Evolutionary conservation across 305 asterid genomes (phyloP), one percentile per base, ranked within the genome.

Genomic region (Nicotiana rustica): DNA sequence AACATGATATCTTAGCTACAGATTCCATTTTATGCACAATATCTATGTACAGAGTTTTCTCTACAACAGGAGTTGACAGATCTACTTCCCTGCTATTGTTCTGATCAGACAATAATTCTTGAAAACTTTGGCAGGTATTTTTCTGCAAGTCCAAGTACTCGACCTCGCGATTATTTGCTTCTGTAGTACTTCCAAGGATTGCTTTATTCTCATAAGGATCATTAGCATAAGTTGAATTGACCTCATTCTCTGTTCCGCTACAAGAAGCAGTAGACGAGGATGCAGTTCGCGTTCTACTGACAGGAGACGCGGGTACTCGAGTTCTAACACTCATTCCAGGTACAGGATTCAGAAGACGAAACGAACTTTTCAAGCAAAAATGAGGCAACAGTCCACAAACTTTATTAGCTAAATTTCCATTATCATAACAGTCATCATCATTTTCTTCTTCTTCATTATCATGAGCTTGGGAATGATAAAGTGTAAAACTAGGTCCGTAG

Each of bases 401-500:
- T 21, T 85, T 86, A 64, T 85, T 57, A 7, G 85, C 77, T 77
- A 91, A 64, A 70, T 83, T 83, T 76, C 81, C 86, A 31, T 55
- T 84, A 31, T 84, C 88, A 82, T 82, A 84, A 89, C 81, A 67
- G 15, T 90, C 95, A 80, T 88, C 94, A 60, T 92, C 92, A 14
- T 92, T 86, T 69, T 90, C 92, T 83, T 84, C 91, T 52, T 80
- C 90, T 65, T 85, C 90, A 70, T 75, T 75, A 7, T 86, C 86
- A 25, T 82, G 84, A 78, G 57, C 80, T 67, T 90, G 87, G 10
- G 91, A 81, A 83, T 90, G 90, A 52, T 89, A 88, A 61, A 85
- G 86, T 19, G 92, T 85, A 84, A 95, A 92, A 84, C 93, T 92
- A 77, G 97, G 97, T 55, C 99, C 99, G 10, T 95, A 95, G 36